A percentile compares a stretch with the other conserved stretches of the same genome.
These are phyloP conservation scores for Syzygium jambos DNA, from an alignment of 345 rosid genomes.

Conservation along the genomic window DNA sequence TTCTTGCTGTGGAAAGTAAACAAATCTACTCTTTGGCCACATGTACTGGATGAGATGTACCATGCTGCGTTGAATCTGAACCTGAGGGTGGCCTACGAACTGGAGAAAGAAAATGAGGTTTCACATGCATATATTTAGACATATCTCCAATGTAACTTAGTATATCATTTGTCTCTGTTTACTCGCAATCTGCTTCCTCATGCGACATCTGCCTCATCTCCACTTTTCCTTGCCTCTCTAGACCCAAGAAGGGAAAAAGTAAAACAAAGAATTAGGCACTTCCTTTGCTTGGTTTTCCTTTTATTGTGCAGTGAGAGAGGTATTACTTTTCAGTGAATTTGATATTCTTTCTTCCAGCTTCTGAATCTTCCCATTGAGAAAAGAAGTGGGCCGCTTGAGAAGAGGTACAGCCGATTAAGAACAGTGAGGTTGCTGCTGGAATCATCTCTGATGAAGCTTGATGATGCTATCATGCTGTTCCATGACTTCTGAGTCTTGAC, in stretches of 20 bases:
- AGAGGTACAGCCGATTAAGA: conserved; percentile 22
- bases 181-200: neutral
- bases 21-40: conserved; percentile 29
- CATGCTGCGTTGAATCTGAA: conserved; percentile 76
- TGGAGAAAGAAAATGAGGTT: conserved; percentile 64
- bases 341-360: conserved; percentile 29
- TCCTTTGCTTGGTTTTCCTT: neutral
- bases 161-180: neutral
- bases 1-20: conserved; percentile 77
- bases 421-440: conserved; percentile 32
- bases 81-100: conserved; percentile 42
- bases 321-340: neutral
- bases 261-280: neutral
- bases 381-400: conserved; percentile 19
- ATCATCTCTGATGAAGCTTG: conserved; percentile 53
- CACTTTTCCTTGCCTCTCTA: neutral
- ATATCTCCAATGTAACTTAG: neutral
- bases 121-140: conserved; percentile 1
- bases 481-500: conserved; percentile 43
- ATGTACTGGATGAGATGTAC: conserved; percentile 69
- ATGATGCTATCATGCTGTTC: conserved; percentile 73
- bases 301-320: neutral
- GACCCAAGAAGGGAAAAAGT: neutral
- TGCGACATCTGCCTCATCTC: neutral
- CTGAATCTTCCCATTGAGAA: conserved; percentile 24